Conservation (phyloP, 495 filamentous ascomycete species). For the Annulohypoxylon bovei region DNA sequence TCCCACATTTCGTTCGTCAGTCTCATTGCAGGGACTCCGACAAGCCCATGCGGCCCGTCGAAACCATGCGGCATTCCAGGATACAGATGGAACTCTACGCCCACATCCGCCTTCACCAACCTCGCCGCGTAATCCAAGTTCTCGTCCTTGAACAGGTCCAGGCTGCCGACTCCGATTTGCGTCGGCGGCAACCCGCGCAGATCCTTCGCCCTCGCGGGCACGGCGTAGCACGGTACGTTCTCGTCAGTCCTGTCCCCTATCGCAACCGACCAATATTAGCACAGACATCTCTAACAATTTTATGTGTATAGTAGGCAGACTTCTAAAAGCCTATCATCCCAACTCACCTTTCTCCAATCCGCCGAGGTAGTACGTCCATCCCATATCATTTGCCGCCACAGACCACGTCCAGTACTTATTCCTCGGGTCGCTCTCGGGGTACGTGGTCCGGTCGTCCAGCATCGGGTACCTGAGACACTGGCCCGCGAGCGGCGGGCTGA, state of each 20-base stretch:
- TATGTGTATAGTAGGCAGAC: no score
- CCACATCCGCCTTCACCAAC: constrained; percentile 51
- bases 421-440: constrained; percentile 39
- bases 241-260: constrained; percentile 19
- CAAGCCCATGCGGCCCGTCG: constrained; percentile 59
- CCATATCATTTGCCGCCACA: constrained; percentile 43
- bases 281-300: not conserved
- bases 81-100: constrained; percentile 63
- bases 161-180: constrained; percentile 50
- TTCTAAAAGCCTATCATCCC: not conserved
- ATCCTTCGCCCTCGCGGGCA: constrained; percentile 47
- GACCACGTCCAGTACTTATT: constrained; percentile 49
- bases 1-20: constrained; percentile 2
- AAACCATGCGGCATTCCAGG: constrained; percentile 61
- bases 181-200: constrained; percentile 50
- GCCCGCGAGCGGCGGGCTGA: constrained; percentile 43
- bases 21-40: constrained; percentile 24
- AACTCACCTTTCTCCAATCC: constrained; percentile 3
- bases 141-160: constrained; percentile 59
- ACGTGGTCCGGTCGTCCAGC: constrained; percentile 53
- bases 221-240: constrained; percentile 42
- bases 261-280: not conserved
- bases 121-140: constrained; percentile 50
- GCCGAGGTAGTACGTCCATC: constrained; percentile 46
- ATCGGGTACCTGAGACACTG: constrained; percentile 53